phyloP scores from a whole-genome alignment of 495 filamentous ascomycete genomes.

The Talaromyces nanjingensis region DNA sequence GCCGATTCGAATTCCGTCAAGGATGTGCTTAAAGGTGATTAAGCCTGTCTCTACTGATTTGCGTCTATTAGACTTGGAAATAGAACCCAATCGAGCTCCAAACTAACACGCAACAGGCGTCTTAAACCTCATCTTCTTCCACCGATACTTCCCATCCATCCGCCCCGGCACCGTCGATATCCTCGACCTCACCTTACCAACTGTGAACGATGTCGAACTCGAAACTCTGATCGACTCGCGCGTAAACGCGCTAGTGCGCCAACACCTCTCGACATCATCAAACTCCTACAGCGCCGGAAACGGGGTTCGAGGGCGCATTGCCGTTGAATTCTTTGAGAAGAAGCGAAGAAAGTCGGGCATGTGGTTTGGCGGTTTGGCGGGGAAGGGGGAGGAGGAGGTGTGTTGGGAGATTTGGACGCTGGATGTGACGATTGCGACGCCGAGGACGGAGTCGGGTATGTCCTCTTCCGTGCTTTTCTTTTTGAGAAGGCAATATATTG shows the following conservation, averaged over 20 bases:
- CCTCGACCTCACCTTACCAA: conserved; percentile 83
- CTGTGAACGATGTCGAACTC: conserved; percentile 80
- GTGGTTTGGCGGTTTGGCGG: conserved; percentile 56
- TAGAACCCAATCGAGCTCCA: not conserved
- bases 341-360: conserved; percentile 62
- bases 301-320: conserved; percentile 68
- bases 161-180: conserved; percentile 81
- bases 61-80: not conserved
- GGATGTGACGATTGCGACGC: conserved; percentile 83
- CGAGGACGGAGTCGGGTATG: conserved; percentile 80
- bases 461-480: conserved; percentile 3
- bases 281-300: conserved; percentile 42
- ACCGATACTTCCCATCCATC: conserved; percentile 88
- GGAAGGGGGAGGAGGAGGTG: conserved; percentile 79
- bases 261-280: conserved; percentile 39
- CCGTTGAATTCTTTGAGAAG: conserved; percentile 93
- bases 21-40: conserved; percentile 82
- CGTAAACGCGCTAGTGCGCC: conserved; percentile 64
- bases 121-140: conserved; percentile 97
- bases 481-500: not conserved
- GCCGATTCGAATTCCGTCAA: conserved; percentile 71
- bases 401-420: conserved; percentile 96
- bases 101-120: conserved; percentile 52
- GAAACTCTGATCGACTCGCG: conserved; percentile 90
- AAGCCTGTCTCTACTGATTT: conserved; percentile 5